phyloP scores from a whole-genome alignment of 2,329 filamentous ascomycete species.

The Colletotrichum australisinense region DNA sequence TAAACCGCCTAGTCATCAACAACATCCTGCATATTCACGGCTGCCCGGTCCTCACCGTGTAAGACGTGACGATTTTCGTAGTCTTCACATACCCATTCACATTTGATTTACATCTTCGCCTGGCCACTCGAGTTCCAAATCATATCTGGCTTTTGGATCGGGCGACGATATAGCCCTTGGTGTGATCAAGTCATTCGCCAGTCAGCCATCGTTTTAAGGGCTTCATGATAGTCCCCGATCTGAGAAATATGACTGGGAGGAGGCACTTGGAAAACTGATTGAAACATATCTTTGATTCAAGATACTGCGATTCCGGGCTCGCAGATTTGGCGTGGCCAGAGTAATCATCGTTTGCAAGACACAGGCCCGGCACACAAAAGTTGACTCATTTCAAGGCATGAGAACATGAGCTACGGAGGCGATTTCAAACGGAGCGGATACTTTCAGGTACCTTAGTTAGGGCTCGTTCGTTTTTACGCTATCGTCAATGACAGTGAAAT shows the following conservation, averaged over 20 bases:
- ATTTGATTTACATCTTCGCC: background rate
- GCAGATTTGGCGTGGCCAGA: background rate
- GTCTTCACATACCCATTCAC: conserved; percentile 9
- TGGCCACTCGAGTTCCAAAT: background rate
- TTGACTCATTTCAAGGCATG: background rate
- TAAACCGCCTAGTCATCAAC: background rate
- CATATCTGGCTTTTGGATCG: background rate
- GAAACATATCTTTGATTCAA: background rate
- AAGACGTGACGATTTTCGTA: background rate
- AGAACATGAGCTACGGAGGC: background rate
- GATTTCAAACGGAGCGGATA: background rate
- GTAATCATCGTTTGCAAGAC: background rate
- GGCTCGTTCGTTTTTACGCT: background rate
- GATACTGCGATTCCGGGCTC: background rate
- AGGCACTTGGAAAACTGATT: background rate
- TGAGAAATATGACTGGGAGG: background rate
- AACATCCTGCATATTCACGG: background rate
- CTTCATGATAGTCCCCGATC: background rate
- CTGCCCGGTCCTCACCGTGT: background rate
- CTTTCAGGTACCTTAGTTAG: background rate
- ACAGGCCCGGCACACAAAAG: background rate
- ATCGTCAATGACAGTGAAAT: background rate
- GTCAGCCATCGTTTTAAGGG: background rate
- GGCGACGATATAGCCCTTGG: background rate
- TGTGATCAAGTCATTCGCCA: background rate